phyloP scores from a whole-genome alignment of 2,329 filamentous ascomycete species.

The Ploettnerulaceae sp. region DNA sequence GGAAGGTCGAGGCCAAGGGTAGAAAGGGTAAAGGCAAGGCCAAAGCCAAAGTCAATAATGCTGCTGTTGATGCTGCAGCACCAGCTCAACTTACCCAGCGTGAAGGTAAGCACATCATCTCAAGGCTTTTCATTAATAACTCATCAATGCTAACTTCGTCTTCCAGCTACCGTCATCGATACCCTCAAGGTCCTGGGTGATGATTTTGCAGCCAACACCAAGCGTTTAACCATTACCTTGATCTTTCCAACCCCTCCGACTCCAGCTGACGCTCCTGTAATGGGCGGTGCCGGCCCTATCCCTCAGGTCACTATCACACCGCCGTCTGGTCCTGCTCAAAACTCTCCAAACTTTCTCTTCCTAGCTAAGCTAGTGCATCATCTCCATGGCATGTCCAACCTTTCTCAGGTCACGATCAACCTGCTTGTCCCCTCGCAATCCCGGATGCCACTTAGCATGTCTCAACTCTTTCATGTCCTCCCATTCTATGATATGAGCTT shows the following conservation, averaged over 20 bases:
- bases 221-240: constrained; percentile 19
- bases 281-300: not conserved
- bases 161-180: constrained; percentile 11
- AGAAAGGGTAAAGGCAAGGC: constrained; percentile 3
- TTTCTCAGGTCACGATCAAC: constrained; percentile 2
- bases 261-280: not conserved
- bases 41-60: not conserved
- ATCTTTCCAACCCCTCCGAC: constrained; percentile 9
- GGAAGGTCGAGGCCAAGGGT: not conserved
- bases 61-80: not conserved
- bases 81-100: not conserved
- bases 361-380: constrained; percentile 4
- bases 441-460: constrained; percentile 8
- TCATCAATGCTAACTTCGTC: not conserved
- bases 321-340: not conserved
- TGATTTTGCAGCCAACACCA: constrained; percentile 11
- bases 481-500: constrained; percentile 29
- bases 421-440: constrained; percentile 2
- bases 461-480: constrained; percentile 21
- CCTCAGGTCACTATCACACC: not conserved
- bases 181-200: constrained; percentile 16
- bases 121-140: not conserved
- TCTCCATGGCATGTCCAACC: constrained; percentile 2
- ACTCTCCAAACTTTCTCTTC: constrained; percentile 3
- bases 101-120: not conserved